These are phyloP conservation scores for Mycena latifolia DNA, from an alignment of 768 basidiomycete genomes.

Conservation along the genomic window DNA sequence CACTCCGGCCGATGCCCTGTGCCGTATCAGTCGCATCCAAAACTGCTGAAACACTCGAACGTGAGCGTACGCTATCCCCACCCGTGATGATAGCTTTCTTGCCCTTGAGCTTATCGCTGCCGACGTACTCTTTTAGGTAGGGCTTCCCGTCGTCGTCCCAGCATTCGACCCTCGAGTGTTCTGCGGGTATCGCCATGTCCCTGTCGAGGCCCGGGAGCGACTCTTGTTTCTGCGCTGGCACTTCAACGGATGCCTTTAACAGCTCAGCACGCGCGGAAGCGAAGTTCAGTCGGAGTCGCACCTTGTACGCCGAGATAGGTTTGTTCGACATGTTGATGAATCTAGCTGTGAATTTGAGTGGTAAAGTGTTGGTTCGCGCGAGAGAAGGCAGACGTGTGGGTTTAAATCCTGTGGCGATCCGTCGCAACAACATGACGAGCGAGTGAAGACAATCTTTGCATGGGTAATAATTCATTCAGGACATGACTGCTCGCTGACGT, in stretches of 20 bases:
- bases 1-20: conserved; percentile 60
- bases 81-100: conserved; percentile 53
- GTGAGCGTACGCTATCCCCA: conserved; percentile 49
- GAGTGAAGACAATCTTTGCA: too few relatives aligned
- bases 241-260: conserved; percentile 38
- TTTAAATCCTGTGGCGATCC: conserved; percentile 10
- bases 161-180: conserved; percentile 55
- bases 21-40: neutral
- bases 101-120: conserved; percentile 56
- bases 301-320: conserved; percentile 30
- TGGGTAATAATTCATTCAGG: too few relatives aligned
- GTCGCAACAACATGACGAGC: neutral
- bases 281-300: neutral
- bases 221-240: conserved; percentile 56
- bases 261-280: neutral
- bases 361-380: conserved; percentile 5
- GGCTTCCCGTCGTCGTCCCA: conserved; percentile 68
- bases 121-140: conserved; percentile 63
- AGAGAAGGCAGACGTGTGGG: neutral
- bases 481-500: neutral
- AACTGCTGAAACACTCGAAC: neutral
- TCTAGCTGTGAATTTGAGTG: neutral
- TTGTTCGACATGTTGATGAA: conserved; percentile 24
- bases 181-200: conserved; percentile 57
- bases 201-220: conserved; percentile 62